Evolutionary conservation across 495 filamentous ascomycete genomes (phyloP), one percentile per base, ranked within the genome.

Genomic region (Astrothelium macrocarpum): DNA sequence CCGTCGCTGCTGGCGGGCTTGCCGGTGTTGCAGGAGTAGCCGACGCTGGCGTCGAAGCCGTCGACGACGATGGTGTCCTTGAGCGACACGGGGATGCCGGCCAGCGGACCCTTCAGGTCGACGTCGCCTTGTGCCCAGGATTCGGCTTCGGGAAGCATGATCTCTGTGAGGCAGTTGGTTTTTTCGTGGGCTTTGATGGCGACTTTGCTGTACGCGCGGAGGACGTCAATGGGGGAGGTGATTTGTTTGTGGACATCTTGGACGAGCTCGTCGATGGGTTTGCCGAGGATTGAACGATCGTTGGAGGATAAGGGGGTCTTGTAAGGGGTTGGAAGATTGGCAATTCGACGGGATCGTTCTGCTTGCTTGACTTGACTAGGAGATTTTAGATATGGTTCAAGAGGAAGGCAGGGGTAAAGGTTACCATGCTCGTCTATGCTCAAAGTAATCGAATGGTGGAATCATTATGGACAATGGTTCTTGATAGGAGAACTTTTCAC

Each of bases 81-180:
- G 63, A 98, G 69, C 26, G 86, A 90, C 28, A 97, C 79, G 0
- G 94, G 94, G 63, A 97, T 89, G 18, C 94, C 94, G 0, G 93
- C 94, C 36, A 97, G 73, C 0, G 93, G 91, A 0, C 93, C 93
- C 62, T 85, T 81, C 14, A 91, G 76, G 67, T 96, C 90, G 59
- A 95, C 78, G 16, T 85, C 80, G 0, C 72, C 77, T 10, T 74
- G 65, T 9, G 85, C 76, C 90, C 90, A 96, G n/a, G 74, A 68
- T 72, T 95, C 90, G 0, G 93, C 91, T 53, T 85, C 85, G 0
- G 84, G 79, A 12, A 98, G 80, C 74, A 97, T 80, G 39, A 97
- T 79, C 77, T 98, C 94, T 0, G 94, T 98, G 3, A 96, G 75
- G 67, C 90, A 96, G 74, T 96, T 97, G 0, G 91, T 96, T 73